These are phyloP conservation scores for Trichoderma gracile DNA, from an alignment of 2,329 filamentous ascomycete genomes.

Conservation along the genomic window DNA sequence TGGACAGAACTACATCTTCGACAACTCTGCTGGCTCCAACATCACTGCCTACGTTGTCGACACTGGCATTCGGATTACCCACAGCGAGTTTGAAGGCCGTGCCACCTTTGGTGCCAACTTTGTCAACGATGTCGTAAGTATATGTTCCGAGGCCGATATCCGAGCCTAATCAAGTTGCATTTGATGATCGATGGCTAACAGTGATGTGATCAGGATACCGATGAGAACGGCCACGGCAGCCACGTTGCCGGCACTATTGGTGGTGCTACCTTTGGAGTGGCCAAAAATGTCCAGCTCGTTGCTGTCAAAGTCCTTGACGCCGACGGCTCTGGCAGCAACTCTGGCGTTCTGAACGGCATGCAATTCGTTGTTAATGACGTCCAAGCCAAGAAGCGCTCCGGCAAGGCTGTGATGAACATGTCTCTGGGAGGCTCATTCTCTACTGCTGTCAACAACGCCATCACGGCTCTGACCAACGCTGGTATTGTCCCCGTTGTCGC, in stretches of 20 bases:
- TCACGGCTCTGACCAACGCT: constrained; percentile 49
- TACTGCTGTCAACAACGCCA: constrained; percentile 55
- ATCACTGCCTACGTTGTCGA: constrained; percentile 66
- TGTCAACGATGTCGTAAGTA: constrained; percentile 48
- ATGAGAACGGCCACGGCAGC: constrained; percentile 64
- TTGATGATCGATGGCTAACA: constrained; percentile 18
- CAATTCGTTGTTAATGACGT: constrained; percentile 55
- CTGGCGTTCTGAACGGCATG: constrained; percentile 58
- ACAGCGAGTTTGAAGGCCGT: constrained; percentile 58
- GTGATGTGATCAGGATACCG: constrained; percentile 43
- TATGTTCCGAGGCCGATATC: too few species aligned
- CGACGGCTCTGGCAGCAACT: constrained; percentile 41
- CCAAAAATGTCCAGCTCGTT: constrained; percentile 57
- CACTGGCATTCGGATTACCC: constrained; percentile 60
- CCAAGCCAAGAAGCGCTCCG: constrained; percentile 42
- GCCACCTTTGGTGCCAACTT: constrained; percentile 57
- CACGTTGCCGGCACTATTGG: constrained; percentile 65
- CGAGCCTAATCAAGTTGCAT: too few species aligned
- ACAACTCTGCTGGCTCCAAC: constrained; percentile 53
- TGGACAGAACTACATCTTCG: constrained; percentile 46
- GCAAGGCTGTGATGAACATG: constrained; percentile 64
- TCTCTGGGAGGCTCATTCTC: constrained; percentile 57
- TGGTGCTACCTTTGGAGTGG: constrained; percentile 61
- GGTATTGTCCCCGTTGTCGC: constrained; percentile 61
- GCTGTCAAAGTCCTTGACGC: constrained; percentile 63